These are phyloP conservation scores for Melampsora larici-populina DNA, from an alignment of 1,284 basidiomycete species.

Conservation along the genomic window DNA sequence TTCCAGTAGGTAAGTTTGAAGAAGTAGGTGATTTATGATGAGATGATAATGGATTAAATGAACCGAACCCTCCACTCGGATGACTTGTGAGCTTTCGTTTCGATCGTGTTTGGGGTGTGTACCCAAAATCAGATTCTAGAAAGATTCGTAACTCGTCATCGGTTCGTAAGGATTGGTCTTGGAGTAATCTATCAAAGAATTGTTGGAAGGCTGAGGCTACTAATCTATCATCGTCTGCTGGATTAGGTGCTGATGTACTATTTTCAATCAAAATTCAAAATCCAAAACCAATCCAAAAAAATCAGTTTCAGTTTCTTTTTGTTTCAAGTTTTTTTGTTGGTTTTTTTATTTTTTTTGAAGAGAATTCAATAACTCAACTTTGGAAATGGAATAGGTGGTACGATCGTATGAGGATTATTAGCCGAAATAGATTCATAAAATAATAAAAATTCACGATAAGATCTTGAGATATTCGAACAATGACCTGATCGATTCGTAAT, in stretches of 20 bases:
- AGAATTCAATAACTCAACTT: slow-evolving; percentile 28
- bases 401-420: slow-evolving; percentile 71
- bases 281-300: too few species aligned
- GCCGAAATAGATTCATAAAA: slow-evolving; percentile 79
- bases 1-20: not conserved
- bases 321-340: slow-evolving; percentile 58
- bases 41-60: not conserved
- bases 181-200: slow-evolving; percentile 83
- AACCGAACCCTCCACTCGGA: not conserved
- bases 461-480: slow-evolving; percentile 84
- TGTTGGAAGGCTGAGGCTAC: slow-evolving; percentile 86
- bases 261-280: slow-evolving; percentile 82
- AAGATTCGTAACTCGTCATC: slow-evolving; percentile 90
- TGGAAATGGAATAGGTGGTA: slow-evolving; percentile 7
- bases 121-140: slow-evolving; percentile 88
- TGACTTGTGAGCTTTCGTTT: not conserved
- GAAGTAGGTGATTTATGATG: not conserved
- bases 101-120: slow-evolving; percentile 25
- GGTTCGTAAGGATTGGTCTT: slow-evolving; percentile 74
- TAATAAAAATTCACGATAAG: slow-evolving; percentile 84
- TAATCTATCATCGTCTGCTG: slow-evolving; percentile 89
- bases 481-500: slow-evolving; percentile 81
- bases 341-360: too few species aligned
- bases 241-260: slow-evolving; percentile 86
- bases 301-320: too few species aligned